phyloP scores from a whole-genome alignment of 1,284 basidiomycete species.

The Tilletiopsis washingtonensis region DNA sequence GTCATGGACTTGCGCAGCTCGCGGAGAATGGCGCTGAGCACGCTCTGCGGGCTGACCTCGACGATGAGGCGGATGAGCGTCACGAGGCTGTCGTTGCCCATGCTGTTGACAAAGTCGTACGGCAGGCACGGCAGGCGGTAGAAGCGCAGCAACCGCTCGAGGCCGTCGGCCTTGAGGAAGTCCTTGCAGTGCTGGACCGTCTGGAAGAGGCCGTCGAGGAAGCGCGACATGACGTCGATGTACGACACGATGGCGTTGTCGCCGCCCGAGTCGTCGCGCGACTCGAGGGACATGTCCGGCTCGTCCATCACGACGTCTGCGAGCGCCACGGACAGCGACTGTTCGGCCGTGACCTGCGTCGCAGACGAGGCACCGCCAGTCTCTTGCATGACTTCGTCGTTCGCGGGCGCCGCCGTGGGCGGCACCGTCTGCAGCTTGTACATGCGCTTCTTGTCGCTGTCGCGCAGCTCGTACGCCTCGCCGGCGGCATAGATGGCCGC shows the following conservation, averaged over 20 bases:
- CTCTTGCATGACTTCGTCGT: too few relatives aligned
- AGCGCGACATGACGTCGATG: slow-evolving; percentile 41
- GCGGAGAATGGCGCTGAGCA: slow-evolving; percentile 64
- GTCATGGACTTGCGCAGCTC: slow-evolving; percentile 66
- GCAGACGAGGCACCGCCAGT: neutral
- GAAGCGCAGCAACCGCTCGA: slow-evolving; percentile 67
- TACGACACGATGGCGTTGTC: slow-evolving; percentile 28
- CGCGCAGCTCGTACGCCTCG: slow-evolving; percentile 49
- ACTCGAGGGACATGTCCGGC: slow-evolving; percentile 18
- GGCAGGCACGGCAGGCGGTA: slow-evolving; percentile 79
- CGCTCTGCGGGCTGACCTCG: slow-evolving; percentile 71
- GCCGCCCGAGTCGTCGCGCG: slow-evolving; percentile 21
- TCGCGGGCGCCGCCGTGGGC: too few relatives aligned
- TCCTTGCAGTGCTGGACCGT: slow-evolving; percentile 77
- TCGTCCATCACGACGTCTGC: slow-evolving; percentile 25
- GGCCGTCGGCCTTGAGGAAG: slow-evolving; percentile 72
- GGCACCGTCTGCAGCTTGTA: neutral
- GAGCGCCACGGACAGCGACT: slow-evolving; percentile 17
- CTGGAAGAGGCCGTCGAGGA: slow-evolving; percentile 84
- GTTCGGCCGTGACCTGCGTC: neutral
- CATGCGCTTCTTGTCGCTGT: neutral
- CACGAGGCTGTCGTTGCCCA: slow-evolving; percentile 73
- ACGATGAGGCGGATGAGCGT: slow-evolving; percentile 80
- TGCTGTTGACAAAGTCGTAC: slow-evolving; percentile 75
- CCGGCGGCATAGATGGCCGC: slow-evolving; percentile 67